Percentiles rank a stretch among this genome's conserved stretches.
Evolutionary conservation across 2,329 filamentous ascomycete species (phyloP).

Genomic region (Periglandula ipomoeae): DNA sequence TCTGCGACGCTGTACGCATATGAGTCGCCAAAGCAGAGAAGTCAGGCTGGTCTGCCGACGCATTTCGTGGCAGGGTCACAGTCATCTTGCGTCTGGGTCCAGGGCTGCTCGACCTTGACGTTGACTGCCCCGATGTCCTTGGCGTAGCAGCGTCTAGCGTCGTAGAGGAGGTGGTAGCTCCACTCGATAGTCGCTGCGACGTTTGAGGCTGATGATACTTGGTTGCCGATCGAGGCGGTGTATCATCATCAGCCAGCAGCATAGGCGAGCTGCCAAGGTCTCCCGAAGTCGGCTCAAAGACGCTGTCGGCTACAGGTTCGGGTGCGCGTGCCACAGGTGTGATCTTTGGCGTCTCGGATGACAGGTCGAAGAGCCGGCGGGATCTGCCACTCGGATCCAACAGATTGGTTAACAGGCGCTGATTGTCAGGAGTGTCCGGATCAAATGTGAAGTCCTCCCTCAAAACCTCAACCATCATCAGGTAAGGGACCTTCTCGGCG

Average conservation of each 20-base stretch:
- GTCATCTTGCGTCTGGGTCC: conserved; percentile 51
- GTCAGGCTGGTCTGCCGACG: conserved; percentile 61
- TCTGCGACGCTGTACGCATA: conserved; percentile 80
- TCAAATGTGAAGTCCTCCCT: conserved; percentile 78
- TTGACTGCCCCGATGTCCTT: conserved; percentile 58
- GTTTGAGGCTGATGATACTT: conserved; percentile 22
- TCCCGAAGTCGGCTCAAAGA: conserved; percentile 73
- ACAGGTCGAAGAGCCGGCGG: conserved; percentile 57
- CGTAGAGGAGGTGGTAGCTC: conserved; percentile 50
- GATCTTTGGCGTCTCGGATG: conserved; percentile 52
- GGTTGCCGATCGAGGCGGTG: conserved; percentile 15
- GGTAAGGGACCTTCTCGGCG: conserved; percentile 75
- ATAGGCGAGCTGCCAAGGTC: conserved; percentile 68
- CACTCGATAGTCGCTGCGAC: conserved; percentile 50
- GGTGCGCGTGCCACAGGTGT: conserved; percentile 29
- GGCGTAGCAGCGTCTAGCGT: conserved; percentile 55
- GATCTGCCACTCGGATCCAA: conserved; percentile 46
- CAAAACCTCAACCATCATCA: conserved; percentile 77
- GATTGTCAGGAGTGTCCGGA: conserved; percentile 63
- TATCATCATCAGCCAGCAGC: conserved; percentile 49
- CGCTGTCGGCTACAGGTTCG: conserved; percentile 54
- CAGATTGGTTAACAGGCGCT: conserved; percentile 51
- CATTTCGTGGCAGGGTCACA: conserved; percentile 44
- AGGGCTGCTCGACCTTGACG: conserved; percentile 61
- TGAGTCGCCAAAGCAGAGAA: conserved; percentile 77